These are phyloP conservation scores for Lipomyces lipofer DNA, from an alignment of 805 yeast genomes.

Conservation along the genomic window DNA sequence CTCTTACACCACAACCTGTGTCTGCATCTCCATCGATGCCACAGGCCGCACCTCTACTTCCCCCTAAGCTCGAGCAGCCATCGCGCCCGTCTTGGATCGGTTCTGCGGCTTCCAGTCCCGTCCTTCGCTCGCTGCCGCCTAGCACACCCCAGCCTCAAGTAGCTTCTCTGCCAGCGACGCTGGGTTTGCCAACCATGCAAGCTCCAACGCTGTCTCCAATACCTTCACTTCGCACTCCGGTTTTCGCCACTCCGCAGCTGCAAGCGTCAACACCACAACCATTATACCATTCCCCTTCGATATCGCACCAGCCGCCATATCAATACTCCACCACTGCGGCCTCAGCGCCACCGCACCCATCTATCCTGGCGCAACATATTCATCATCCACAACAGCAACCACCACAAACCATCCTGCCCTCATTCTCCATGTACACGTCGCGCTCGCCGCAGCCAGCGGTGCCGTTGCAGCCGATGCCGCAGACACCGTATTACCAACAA, in stretches of 20 bases:
- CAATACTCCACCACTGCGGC: not conserved
- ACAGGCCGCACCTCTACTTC: not conserved
- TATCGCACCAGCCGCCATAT: not conserved
- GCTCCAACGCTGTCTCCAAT: not conserved
- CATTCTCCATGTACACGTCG: not conserved
- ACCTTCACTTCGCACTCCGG: not conserved
- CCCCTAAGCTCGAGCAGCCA: not conserved
- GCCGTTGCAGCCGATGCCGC: not conserved
- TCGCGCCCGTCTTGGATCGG: constrained; percentile 1
- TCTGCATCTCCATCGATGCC: not conserved
- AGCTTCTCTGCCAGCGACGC: no score
- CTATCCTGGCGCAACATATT: not conserved
- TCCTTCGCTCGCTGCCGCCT: not conserved
- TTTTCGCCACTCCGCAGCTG: constrained; percentile 1
- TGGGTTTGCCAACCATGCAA: not conserved
- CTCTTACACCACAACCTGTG: not conserved
- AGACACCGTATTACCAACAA: not conserved
- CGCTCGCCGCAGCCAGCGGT: not conserved
- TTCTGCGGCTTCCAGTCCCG: not conserved
- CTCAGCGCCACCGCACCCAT: constrained; percentile 4
- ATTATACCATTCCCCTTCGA: not conserved
- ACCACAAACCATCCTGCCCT: constrained; percentile 10
- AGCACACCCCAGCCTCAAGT: no score
- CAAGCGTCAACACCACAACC: not conserved
- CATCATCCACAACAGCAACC: constrained; percentile 4